These are phyloP conservation scores for Fraxinus sp. DNA, from an alignment of 305 asterid species.

Conservation along the genomic window DNA sequence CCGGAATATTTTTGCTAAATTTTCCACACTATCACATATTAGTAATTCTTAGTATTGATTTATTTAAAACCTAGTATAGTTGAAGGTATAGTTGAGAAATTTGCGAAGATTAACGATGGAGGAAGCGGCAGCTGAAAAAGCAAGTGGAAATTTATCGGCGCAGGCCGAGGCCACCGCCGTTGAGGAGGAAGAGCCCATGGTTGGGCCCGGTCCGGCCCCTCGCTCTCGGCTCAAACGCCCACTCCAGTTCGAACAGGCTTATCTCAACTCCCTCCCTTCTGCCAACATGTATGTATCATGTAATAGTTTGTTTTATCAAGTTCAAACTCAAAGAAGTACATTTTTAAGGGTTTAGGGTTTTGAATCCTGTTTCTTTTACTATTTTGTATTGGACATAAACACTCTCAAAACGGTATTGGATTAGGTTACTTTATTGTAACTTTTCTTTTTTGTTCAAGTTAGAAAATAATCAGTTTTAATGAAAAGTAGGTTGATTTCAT, in stretches of 20 bases:
- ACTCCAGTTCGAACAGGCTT: conserved; percentile 86
- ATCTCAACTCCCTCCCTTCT: conserved; percentile 88
- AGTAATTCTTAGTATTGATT: not conserved
- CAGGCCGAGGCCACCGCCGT: conserved; percentile 8
- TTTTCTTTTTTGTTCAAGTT: not conserved
- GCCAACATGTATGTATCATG: conserved; percentile 67
- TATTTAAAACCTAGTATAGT: not conserved
- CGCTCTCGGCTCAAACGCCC: conserved; percentile 70
- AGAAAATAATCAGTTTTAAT: not conserved
- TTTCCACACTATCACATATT: not conserved
- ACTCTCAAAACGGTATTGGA: not conserved
- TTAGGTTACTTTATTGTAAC: not conserved
- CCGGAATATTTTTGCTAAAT: not conserved
- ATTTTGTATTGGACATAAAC: not conserved
- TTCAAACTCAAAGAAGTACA: not conserved
- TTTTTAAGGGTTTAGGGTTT: conserved; percentile 32
- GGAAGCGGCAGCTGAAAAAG: conserved; percentile 40
- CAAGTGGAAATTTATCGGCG: conserved; percentile 31
- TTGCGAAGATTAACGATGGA: conserved; percentile 22
- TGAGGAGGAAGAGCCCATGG: conserved; percentile 44
- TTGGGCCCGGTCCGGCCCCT: conserved; percentile 89
- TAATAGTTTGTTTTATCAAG: conserved; percentile 8
- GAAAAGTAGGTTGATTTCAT: conserved; percentile 5
- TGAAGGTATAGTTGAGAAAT: not conserved
- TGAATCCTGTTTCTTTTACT: not conserved